Evolutionary conservation across 495 filamentous ascomycete species (phyloP).

Genomic region (Talaromyces ruber): DNA sequence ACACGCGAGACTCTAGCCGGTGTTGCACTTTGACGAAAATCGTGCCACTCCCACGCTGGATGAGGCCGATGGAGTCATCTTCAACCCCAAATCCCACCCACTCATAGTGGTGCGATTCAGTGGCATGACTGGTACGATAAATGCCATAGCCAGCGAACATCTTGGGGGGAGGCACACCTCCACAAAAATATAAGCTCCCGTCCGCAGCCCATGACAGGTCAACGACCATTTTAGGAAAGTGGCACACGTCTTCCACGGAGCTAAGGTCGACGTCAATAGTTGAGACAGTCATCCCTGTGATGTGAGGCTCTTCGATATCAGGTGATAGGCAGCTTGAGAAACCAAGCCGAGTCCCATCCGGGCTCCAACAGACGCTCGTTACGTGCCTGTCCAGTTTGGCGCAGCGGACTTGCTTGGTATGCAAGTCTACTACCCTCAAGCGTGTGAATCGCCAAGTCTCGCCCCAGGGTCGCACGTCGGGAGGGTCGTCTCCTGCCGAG

Average conservation of each 20-base stretch:
- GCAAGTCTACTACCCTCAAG: conserved; percentile 3
- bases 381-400: conserved; percentile 4
- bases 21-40: conserved; percentile 4
- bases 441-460: neutral
- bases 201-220: conserved; percentile 5
- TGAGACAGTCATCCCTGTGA: conserved; percentile 3
- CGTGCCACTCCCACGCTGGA: neutral
- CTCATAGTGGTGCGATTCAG: conserved; percentile 2
- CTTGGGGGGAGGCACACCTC: conserved; percentile 3
- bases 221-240: conserved; percentile 4
- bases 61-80: conserved; percentile 4
- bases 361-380: conserved; percentile 2
- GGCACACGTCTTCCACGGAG: conserved; percentile 3
- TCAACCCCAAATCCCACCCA: conserved; percentile 2
- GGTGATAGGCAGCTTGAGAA: conserved; percentile 3
- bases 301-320: conserved; percentile 3
- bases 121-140: conserved; percentile 1
- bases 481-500: conserved; percentile 4
- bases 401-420: conserved; percentile 4
- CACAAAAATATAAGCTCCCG: conserved; percentile 2
- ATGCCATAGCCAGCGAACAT: conserved; percentile 6
- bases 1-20: conserved; percentile 5
- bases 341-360: conserved; percentile 3
- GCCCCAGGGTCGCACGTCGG: conserved; percentile 2
- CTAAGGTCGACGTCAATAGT: conserved; percentile 1